Base-by-base conservation (phyloP, 495 filamentous ascomycete species). In the Xylaria palmicola region DNA sequence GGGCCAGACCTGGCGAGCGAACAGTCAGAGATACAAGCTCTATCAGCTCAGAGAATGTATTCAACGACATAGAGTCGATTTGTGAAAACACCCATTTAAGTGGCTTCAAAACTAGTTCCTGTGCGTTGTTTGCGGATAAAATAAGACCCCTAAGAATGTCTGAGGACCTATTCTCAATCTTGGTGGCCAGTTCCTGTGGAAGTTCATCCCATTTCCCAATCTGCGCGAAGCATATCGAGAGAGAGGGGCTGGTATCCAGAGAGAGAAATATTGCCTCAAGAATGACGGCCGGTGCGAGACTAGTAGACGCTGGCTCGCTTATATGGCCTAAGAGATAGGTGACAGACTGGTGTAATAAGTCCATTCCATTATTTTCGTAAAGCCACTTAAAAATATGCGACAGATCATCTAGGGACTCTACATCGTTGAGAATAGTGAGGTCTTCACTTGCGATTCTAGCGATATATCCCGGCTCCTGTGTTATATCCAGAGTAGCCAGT, bases 11-110 rank as follows among this genome's bases (percentile, higher is more conserved):
- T 3, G 76, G 59, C 17, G 69, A 75, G 3, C 68, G 67, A 12
- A 80, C 73, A 0, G 75, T 68, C n/a, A 83, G 66, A 9, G 77
- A 64, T 36, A 78, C 68, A 5, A 76, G 64, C 62, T 80, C 73
- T 9, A 80, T 68, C 4, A 77, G 59, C 27, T 62, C 65, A 12
- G 67, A 55, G 51, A 75, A 76, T 0, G 56, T 49, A 12, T 56
- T 43, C 0, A 75, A n/a, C 12, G 75, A 63, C 10, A 78, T 59
- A 15, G 49, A 67, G 3, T 56, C 52, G 13, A 77, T 57, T 43
- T 74, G 65, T 1, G 58, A 44, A 12, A 81, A 56, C 32, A 77
- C 58, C 2, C 53, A 54, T 47, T 74, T 58, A 52, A 81, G 75
- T 5, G 78, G 78, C 4, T 68, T 69, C 0, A 79, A 49, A 27